Percentiles rank a stretch among this genome's conserved stretches.
These are phyloP conservation scores for Leptoxyphium fumago DNA, from an alignment of 2,329 filamentous ascomycete genomes.

Conservation along the genomic window DNA sequence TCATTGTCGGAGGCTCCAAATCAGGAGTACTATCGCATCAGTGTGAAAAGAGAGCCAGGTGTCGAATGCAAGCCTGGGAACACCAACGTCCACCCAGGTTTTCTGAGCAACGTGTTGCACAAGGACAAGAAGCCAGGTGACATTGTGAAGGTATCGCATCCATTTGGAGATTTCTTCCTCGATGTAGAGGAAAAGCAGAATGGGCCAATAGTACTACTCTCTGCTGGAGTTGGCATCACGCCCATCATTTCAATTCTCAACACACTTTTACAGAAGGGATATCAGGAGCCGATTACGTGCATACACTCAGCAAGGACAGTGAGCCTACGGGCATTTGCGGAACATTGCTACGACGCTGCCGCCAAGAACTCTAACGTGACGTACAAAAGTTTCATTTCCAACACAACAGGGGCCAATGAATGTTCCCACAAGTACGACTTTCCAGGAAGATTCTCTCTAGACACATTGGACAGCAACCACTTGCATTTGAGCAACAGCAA, in stretches of 20 bases:
- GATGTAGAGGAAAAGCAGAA: slow-evolving; percentile 31
- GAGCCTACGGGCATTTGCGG: slow-evolving; percentile 40
- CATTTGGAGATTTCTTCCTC: slow-evolving; percentile 42
- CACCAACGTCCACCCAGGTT: slow-evolving; percentile 41
- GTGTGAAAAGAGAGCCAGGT: slow-evolving; percentile 52
- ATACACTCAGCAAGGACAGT: slow-evolving; percentile 44
- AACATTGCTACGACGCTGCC: slow-evolving; percentile 32
- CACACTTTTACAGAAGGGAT: slow-evolving; percentile 26
- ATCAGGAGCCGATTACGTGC: slow-evolving; percentile 41
- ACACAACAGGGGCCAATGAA: slow-evolving; percentile 27
- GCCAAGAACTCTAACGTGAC: slow-evolving; percentile 34
- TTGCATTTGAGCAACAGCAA: slow-evolving; percentile 40
- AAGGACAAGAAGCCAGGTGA: slow-evolving; percentile 47
- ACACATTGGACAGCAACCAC: slow-evolving; percentile 36
- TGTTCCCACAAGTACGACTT: slow-evolving; percentile 45
- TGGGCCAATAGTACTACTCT: slow-evolving; percentile 49
- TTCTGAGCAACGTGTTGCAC: slow-evolving; percentile 57
- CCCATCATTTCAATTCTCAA: slow-evolving; percentile 53
- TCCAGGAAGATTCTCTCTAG: slow-evolving; percentile 44
- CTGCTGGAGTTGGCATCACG: slow-evolving; percentile 54
- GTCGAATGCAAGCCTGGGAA: slow-evolving; percentile 31
- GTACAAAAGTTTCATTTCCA: slow-evolving; percentile 43
- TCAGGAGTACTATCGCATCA: slow-evolving; percentile 52
- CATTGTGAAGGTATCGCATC: slow-evolving; percentile 50
- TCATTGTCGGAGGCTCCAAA: slow-evolving; percentile 53